Base-by-base conservation (phyloP, 495 filamentous ascomycete species). In the Jackrogersella multiformis region DNA sequence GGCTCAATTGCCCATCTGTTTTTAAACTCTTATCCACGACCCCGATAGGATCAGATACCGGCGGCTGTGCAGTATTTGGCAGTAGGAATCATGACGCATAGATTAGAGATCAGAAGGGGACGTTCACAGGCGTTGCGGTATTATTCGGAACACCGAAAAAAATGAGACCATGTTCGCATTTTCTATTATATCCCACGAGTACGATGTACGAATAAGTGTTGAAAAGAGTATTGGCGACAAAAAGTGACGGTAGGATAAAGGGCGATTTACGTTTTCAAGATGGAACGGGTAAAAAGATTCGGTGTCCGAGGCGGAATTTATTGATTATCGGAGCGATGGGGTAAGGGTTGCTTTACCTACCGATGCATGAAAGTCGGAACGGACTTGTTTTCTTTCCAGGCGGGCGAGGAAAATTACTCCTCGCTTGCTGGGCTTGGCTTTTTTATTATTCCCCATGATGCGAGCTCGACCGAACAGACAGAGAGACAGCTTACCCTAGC, bases 191-290 rank as follows among this genome's bases (percentile, higher is more conserved):
- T 68, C 58, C 42, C 61, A 36, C 59, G 60, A 67, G 42, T 58
- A 61, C 53, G 59, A 48, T 66, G 68, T 66, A 66, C 58, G 64
- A 71, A 63, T 68, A 72, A 68, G 72, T 71, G 58, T 68, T 63
- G 66, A 53, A 58, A 61, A 58, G 66, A 74, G 30, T 48, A 56
- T 53, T 45, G 62, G 56, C 55, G 32, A 54, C 56, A 45, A 61
- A 63, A 61, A 42, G 60, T 23, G 61, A 21, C 20, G 58, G 38
- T 38, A 57, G 67, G 67, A 65, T 70, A 70, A 21, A 55, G 52
- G 49, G 41, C 23, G 32, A 52, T 56, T 61, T 20, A 41, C 26
- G 21, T 68, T 68, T 44, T 6, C 9, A 61, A 28, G 56, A 66
- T 16, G 13, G 63, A 4, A 7, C 24, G 23, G 23, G 34, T 39